phyloP scores from a whole-genome alignment of 495 filamentous ascomycete species.

The Penicillium taxi region DNA sequence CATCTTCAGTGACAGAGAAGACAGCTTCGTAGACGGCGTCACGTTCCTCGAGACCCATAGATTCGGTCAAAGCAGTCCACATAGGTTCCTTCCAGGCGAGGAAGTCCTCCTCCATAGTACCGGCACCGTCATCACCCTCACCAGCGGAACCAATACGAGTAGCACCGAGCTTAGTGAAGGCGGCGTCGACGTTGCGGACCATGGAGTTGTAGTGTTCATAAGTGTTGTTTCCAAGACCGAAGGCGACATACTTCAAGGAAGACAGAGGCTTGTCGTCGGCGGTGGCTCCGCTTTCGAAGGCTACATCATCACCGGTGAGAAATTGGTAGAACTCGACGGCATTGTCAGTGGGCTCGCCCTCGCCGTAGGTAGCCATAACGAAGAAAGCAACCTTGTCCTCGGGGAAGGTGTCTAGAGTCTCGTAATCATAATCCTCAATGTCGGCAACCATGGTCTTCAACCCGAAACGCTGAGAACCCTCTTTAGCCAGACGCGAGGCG shows the following conservation, averaged over 20 bases:
- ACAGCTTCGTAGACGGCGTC: conserved; percentile 94
- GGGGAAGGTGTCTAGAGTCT: conserved; percentile 83
- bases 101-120: conserved; percentile 99
- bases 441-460: conserved; percentile 98
- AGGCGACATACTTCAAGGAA: conserved; percentile 87
- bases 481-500: conserved; percentile 93
- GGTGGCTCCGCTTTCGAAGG: conserved; percentile 64
- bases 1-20: conserved; percentile 73
- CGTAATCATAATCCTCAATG: conserved; percentile 95
- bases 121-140: conserved; percentile 95
- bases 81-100: conserved; percentile 99
- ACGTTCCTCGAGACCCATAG: conserved; percentile 86
- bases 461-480: conserved; percentile 91
- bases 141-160: conserved; percentile 77
- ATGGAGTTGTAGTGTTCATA: conserved; percentile 99
- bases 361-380: conserved; percentile 94
- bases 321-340: conserved; percentile 99
- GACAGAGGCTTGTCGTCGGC: conserved; percentile 64
- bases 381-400: conserved; percentile 90
- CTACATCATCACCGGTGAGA: conserved; percentile 68
- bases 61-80: conserved; percentile 76
- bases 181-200: conserved; percentile 82
- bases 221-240: conserved; percentile 95
- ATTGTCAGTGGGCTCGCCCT: conserved; percentile 98
- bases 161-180: conserved; percentile 72